Conservation (phyloP, 164 flowering plant genomes). For the Protea cynaroides region DNA sequence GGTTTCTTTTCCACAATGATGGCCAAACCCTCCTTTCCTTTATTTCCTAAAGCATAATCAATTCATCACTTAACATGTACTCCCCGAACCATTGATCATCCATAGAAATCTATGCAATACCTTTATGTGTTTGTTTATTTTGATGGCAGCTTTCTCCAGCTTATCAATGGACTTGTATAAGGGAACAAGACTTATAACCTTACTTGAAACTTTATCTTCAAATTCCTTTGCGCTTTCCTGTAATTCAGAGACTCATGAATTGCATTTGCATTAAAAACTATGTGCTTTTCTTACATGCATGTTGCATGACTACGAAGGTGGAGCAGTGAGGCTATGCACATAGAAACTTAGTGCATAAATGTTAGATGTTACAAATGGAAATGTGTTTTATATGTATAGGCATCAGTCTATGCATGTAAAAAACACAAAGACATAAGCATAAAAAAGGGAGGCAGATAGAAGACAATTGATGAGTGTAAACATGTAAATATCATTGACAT, state of each 20-base stretch:
- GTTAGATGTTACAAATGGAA: too few species aligned
- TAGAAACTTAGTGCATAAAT: not conserved
- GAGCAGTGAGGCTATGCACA: not conserved
- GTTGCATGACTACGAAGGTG: not conserved
- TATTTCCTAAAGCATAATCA: slow-evolving; percentile 29
- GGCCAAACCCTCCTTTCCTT: slow-evolving; percentile 32
- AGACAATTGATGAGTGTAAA: too few species aligned
- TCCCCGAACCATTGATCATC: not conserved
- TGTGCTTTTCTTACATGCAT: not conserved
- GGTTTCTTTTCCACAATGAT: slow-evolving; percentile 31
- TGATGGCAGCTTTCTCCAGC: slow-evolving; percentile 45
- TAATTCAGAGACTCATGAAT: slow-evolving; percentile 7
- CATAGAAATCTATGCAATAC: slow-evolving; percentile 17
- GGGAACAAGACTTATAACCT: slow-evolving; percentile 35
- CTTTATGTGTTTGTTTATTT: slow-evolving; percentile 41
- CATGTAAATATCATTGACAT: slow-evolving; percentile 1
- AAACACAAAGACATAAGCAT: too few species aligned
- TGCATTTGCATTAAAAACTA: not conserved
- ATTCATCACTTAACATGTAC: not conserved
- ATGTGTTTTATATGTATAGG: too few species aligned
- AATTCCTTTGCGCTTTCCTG: slow-evolving; percentile 46
- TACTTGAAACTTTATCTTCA: slow-evolving; percentile 26
- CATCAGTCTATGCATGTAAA: too few species aligned
- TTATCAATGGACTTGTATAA: slow-evolving; percentile 53
- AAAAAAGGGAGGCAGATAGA: too few species aligned